A percentile compares a stretch with the other conserved stretches of the same genome.
Conservation (phyloP, 768 basidiomycete genomes). For the Neoboletus magnificus region DNA sequence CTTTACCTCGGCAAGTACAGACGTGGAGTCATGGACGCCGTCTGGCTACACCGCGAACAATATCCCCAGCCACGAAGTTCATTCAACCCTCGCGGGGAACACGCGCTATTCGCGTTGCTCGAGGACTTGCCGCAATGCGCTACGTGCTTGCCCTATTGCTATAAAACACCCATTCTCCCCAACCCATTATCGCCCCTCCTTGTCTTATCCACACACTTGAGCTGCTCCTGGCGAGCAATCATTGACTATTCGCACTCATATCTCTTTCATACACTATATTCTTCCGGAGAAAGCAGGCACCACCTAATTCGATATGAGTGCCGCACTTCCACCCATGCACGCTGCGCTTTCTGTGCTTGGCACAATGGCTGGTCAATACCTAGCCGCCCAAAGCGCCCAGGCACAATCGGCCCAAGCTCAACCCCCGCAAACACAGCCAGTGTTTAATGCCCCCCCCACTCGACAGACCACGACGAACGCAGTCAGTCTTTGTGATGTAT, state of each 20-base stretch:
- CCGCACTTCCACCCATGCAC: slow-evolving; percentile 34
- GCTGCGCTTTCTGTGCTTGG: slow-evolving; percentile 36
- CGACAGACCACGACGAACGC: slow-evolving; percentile 24
- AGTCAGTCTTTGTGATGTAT: slow-evolving; percentile 50
- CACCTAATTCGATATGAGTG: slow-evolving; percentile 23
- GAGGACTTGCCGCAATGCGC: slow-evolving; percentile 10
- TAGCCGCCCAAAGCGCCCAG: slow-evolving; percentile 31
- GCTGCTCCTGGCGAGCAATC: slow-evolving; percentile 32
- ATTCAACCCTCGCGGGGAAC: slow-evolving; percentile 29
- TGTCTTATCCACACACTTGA: slow-evolving; percentile 34
- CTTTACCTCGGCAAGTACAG: slow-evolving; percentile 15
- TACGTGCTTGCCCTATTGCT: slow-evolving; percentile 12
- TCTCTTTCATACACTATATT: slow-evolving; percentile 6
- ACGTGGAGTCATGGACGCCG: slow-evolving; percentile 8
- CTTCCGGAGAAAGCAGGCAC: slow-evolving; percentile 8
- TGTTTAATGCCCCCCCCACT: slow-evolving; percentile 3
- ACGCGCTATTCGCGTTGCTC: slow-evolving; percentile 29
- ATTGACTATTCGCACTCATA: slow-evolving; percentile 1
- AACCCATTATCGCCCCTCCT: slow-evolving; percentile 35
- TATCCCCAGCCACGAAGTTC: slow-evolving; percentile 12
- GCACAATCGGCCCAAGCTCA: slow-evolving; percentile 26
- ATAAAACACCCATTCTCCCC: slow-evolving; percentile 24
- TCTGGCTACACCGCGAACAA: slow-evolving; percentile 11
- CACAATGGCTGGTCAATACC: slow-evolving; percentile 35
- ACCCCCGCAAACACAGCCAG: slow-evolving; percentile 23